Evolutionary conservation across 345 rosid genomes (phyloP), one percentile per base, ranked within the genome.

Genomic region (Gossypium raimondii): DNA sequence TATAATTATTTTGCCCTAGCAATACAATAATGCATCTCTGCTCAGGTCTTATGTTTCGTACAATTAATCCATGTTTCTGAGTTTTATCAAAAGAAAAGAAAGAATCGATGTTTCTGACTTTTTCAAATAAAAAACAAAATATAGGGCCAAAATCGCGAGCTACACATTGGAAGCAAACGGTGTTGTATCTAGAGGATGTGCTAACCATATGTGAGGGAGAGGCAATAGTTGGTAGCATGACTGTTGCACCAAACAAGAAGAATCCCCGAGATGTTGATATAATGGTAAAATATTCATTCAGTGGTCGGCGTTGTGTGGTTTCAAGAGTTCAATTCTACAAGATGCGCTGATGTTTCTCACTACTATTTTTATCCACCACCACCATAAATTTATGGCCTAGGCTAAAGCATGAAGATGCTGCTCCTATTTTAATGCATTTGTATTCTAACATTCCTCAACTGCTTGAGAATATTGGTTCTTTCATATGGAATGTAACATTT

Each of bases 81-180:
- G 1, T 16, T 57, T 12, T 22, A 50, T 45, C 2, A 8, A 53
- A 45, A 45, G 69, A 25, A 48, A 61, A 76, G 8, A 14, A 52
- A 52, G 16, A 52, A 8, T 34, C 11, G 8, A 29, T 45, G 12
- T 68, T 50, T 25, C 22, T 27, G 24, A 51, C 2, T 24, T 67
- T 11, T 34, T 63, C 48, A 34, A 47, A 58, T 45, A 2, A 11
- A 56, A 55, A 45, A 73, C 38, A 50, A 63, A 79, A 75, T 72
- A 62, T 87, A 90, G 94, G 94, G 53, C 94, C 94, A 0, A 86
- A 82, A 78, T 93, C 99, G 0, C 81, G 92, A 50, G 84, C 91
- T 16, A 92, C 98, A 0, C 99, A 93, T 75, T 96, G 99, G 99
- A 96, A 96, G 83, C 98, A 96, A 81, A 93, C 99, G 1, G 93